A percentile compares a stretch with the other conserved stretches of the same genome.
Evolutionary conservation across 352 stramenopile genomes (phyloP).

Genomic region (Phytopythium litorale): DNA sequence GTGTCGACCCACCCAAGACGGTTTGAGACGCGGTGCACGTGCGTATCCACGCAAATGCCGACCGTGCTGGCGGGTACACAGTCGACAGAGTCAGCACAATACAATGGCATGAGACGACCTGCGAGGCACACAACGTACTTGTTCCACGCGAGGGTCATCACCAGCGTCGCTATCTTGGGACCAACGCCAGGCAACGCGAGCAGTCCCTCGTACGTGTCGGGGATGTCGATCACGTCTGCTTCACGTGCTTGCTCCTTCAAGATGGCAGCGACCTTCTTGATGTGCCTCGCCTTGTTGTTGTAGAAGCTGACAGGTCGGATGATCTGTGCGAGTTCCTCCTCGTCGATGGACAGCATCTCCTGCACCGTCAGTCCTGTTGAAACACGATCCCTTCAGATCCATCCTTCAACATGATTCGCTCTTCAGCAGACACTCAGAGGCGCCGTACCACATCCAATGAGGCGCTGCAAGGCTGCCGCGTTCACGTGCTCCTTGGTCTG

Average conservation of each 20-base stretch:
- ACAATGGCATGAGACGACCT: too few species aligned
- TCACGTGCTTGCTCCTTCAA: conserved; percentile 32
- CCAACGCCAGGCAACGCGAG: conserved; percentile 92
- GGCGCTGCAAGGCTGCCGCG: conserved; percentile 59
- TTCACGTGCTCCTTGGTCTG: conserved; percentile 96
- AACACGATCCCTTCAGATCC: background rate
- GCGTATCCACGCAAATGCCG: conserved; percentile 96
- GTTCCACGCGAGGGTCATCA: conserved; percentile 91
- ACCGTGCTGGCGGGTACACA: conserved; percentile 30
- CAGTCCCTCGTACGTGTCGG: conserved; percentile 85
- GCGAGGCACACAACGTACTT: conserved; percentile 33
- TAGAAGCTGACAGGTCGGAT: conserved; percentile 95
- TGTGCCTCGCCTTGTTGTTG: conserved; percentile 95
- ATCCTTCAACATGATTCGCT: background rate
- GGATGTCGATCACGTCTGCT: conserved; percentile 81
- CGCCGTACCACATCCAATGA: conserved; percentile 44
- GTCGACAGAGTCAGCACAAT: too few species aligned
- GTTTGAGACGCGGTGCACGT: conserved; percentile 97
- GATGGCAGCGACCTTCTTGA: conserved; percentile 80
- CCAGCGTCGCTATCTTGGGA: conserved; percentile 97
- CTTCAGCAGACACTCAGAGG: background rate
- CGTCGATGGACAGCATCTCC: conserved; percentile 80
- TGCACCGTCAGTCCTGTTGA: conserved; percentile 78
- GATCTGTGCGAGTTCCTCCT: conserved; percentile 81
- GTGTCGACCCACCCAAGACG: conserved; percentile 92